phyloP scores from a whole-genome alignment of 257 asterid genomes.

The Buddleja alternifolia region DNA sequence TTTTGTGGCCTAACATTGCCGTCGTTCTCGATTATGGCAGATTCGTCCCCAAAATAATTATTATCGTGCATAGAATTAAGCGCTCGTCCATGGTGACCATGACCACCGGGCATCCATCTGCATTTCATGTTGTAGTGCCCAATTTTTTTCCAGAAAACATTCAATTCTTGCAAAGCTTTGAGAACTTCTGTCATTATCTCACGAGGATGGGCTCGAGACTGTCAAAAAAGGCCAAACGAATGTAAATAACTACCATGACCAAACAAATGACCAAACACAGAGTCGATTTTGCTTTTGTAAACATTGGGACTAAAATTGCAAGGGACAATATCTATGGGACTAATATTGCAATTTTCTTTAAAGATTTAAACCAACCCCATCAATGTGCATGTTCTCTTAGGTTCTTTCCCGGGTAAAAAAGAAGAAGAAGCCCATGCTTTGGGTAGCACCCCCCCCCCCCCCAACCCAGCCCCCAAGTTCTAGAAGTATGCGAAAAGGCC shows the following conservation, averaged over 20 bases:
- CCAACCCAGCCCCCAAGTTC: too few relatives aligned
- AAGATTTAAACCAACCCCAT: too few relatives aligned
- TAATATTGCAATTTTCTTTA: too few relatives aligned
- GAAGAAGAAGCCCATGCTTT: too few relatives aligned
- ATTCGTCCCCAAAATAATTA: constrained; percentile 55
- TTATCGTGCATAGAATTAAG: constrained; percentile 47
- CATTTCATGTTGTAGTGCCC: constrained; percentile 91
- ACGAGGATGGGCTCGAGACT: constrained; percentile 89
- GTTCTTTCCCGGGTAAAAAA: too few relatives aligned
- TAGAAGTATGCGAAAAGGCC: too few relatives aligned
- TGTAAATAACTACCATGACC: constrained; percentile 11
- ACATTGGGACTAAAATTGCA: too few relatives aligned
- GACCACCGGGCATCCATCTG: constrained; percentile 58
- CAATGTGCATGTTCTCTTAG: too few relatives aligned
- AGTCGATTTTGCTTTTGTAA: not conserved
- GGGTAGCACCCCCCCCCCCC: too few relatives aligned
- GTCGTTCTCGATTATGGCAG: constrained; percentile 63
- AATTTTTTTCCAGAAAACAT: constrained; percentile 75
- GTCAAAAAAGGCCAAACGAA: constrained; percentile 21
- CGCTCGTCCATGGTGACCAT: constrained; percentile 47
- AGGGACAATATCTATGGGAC: too few relatives aligned
- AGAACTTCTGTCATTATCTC: constrained; percentile 84
- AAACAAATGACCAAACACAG: not conserved
- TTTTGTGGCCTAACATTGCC: constrained; percentile 42
- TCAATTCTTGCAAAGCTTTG: constrained; percentile 70